Conservation (phyloP, 2,329 filamentous ascomycete genomes). For the Podosphaera aphanis region DNA sequence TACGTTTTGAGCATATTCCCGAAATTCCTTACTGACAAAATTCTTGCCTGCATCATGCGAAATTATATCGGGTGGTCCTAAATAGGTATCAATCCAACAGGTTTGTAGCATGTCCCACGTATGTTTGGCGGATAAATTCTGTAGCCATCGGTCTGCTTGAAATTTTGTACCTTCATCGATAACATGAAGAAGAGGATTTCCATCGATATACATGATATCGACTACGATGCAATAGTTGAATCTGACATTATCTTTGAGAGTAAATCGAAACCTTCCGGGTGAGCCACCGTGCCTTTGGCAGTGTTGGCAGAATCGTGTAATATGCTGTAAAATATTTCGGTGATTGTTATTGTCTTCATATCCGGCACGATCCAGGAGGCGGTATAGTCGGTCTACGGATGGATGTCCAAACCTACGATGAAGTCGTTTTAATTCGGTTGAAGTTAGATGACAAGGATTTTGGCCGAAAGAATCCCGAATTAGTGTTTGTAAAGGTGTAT, state of each 20-base stretch:
- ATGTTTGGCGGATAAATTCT: neutral
- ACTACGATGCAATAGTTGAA: neutral
- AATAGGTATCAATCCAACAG: neutral
- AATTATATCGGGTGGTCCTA: neutral
- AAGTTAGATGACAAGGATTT: neutral
- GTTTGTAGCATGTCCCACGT: neutral
- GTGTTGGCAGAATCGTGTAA: neutral
- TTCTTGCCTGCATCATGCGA: neutral
- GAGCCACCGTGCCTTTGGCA: neutral
- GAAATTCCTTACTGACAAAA: neutral
- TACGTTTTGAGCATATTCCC: neutral
- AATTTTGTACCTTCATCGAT: neutral
- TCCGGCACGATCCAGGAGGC: neutral
- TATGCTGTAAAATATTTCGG: neutral
- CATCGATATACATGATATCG: slow-evolving; percentile 1
- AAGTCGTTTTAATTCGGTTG: neutral
- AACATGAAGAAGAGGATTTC: neutral
- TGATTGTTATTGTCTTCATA: neutral
- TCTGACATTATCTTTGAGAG: neutral
- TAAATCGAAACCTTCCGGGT: neutral
- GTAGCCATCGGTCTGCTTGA: neutral
- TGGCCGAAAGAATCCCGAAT: neutral
- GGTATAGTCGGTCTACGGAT: neutral
- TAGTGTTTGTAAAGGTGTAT: neutral
- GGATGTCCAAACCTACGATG: slow-evolving; percentile 1